Conservation (phyloP, 257 asterid genomes). For the Penstemon davidsonii region DNA sequence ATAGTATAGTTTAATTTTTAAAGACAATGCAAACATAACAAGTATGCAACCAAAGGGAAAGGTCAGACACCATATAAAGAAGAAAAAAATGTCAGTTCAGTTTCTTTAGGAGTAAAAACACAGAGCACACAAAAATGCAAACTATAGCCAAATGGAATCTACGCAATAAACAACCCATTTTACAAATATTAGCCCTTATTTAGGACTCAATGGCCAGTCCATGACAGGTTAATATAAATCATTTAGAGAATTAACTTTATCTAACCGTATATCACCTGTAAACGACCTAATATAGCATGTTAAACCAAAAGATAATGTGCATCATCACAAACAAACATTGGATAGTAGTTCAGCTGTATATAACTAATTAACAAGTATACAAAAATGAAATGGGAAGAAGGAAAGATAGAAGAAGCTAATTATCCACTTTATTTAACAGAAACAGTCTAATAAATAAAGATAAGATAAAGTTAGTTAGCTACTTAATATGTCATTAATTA, state of each 20-base stretch:
- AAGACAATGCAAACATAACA: not conserved
- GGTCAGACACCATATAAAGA: not conserved
- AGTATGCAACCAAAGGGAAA: not conserved
- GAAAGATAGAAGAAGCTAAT: not conserved
- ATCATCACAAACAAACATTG: not conserved
- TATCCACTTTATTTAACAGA: conserved; percentile 1
- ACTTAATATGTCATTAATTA: not conserved
- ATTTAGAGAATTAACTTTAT: not conserved
- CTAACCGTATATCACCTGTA: conserved; percentile 6
- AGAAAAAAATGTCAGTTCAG: conserved; percentile 10
- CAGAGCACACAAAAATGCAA: conserved; percentile 4
- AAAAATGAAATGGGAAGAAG: not conserved
- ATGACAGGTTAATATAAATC: no score
- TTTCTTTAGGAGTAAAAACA: not conserved
- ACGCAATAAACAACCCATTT: no score
- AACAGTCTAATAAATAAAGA: conserved; percentile 24
- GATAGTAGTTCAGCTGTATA: conserved; percentile 5
- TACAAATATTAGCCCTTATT: no score
- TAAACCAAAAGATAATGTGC: not conserved
- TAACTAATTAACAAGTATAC: not conserved
- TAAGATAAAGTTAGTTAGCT: conserved; percentile 11
- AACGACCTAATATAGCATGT: conserved; percentile 17
- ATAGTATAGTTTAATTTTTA: not conserved
- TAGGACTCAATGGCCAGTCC: no score
- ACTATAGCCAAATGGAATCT: not conserved